Percentiles rank a stretch among this genome's conserved stretches.
Evolutionary conservation across 768 basidiomycete genomes (phyloP).

Genomic region (Amanita rimosa): DNA sequence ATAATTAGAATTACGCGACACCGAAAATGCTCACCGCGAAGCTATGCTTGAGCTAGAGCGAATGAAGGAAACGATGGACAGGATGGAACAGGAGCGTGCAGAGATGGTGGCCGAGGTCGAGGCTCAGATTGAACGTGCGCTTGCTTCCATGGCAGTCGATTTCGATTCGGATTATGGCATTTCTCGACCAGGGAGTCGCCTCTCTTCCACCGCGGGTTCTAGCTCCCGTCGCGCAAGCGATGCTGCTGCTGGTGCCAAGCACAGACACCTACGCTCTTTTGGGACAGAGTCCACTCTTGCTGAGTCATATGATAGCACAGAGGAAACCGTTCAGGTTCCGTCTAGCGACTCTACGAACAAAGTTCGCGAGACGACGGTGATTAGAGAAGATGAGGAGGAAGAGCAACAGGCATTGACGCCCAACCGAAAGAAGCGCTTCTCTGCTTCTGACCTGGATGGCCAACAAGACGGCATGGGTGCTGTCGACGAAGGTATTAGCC

Average conservation of each 20-base stretch:
- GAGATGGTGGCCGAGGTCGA: constrained; percentile 92
- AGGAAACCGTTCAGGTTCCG: constrained; percentile 17
- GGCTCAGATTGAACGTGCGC: constrained; percentile 79
- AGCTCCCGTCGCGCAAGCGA: constrained; percentile 55
- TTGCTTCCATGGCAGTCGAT: constrained; percentile 77
- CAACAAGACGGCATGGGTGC: constrained; percentile 74
- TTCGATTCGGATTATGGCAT: constrained; percentile 65
- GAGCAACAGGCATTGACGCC: constrained; percentile 25
- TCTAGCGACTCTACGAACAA: constrained; percentile 19
- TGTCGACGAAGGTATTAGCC: constrained; percentile 78
- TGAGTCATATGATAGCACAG: constrained; percentile 43
- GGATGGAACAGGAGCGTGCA: constrained; percentile 78
- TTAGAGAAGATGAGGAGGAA: constrained; percentile 48
- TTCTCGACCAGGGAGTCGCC: constrained; percentile 57
- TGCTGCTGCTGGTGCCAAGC: constrained; percentile 25
- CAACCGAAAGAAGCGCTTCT: constrained; percentile 67
- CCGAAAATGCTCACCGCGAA: constrained; percentile 70
- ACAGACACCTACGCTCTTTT: constrained; percentile 52
- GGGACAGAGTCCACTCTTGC: constrained; percentile 76
- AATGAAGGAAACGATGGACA: constrained; percentile 81
- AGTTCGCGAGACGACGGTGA: constrained; percentile 38
- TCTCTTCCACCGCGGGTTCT: constrained; percentile 32
- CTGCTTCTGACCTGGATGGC: constrained; percentile 50
- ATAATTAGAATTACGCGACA: constrained; percentile 61
- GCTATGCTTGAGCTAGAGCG: constrained; percentile 71